Base-by-base conservation (phyloP, 2,329 filamentous ascomycete species). In the Claviceps sp. region DNA sequence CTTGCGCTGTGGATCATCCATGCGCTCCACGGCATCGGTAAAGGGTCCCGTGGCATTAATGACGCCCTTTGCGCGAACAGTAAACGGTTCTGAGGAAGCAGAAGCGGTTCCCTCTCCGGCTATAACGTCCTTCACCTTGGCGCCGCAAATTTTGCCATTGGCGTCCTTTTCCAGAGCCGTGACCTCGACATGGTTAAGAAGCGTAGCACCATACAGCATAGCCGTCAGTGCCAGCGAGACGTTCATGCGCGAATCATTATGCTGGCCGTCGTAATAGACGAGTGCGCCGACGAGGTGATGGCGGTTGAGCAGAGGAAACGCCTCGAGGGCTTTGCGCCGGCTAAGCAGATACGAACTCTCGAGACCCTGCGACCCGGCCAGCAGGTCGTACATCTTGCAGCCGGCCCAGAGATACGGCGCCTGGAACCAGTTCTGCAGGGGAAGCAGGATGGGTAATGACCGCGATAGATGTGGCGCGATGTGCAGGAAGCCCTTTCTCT, bases 181-280 rank as follows among this genome's bases (percentile, higher is more conserved):
- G 37, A 91, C 85, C 66, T 91, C 84, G 66, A 88, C 75, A 68
- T 93, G 85, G 69, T 88, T 91, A 54, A 89, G 80, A 23, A 91
- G 77, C 14, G 85, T 91, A 46, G 83, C 82, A 52, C 87, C 87
- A 63, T 90, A 90, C 38, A 90, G 74, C 8, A 85, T 82, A 50
- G 86, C 86, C 7, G 86, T 91, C 73, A 88, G 82, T 22, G 85
- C 86, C 47, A 93, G 75, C 9, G 85, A 88, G 45, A 90, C 82
- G 65, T 91, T 91, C 86, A 91, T 93, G 55, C 86, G 81, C 26
- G 86, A 88, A 64, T 93, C 86, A 63, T 93, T 91, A 72, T 91
- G 87, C 52, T 86, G 86, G 56, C 86, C 86, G 69, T 93, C 84
- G 64, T 91, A 91, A 75, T 93, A 93, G 39, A 91, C 86, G 61